A percentile compares a stretch with the other conserved stretches of the same genome.
Evolutionary conservation across 1,284 basidiomycete genomes (phyloP).

Genomic region (Austroboletus niveus): DNA sequence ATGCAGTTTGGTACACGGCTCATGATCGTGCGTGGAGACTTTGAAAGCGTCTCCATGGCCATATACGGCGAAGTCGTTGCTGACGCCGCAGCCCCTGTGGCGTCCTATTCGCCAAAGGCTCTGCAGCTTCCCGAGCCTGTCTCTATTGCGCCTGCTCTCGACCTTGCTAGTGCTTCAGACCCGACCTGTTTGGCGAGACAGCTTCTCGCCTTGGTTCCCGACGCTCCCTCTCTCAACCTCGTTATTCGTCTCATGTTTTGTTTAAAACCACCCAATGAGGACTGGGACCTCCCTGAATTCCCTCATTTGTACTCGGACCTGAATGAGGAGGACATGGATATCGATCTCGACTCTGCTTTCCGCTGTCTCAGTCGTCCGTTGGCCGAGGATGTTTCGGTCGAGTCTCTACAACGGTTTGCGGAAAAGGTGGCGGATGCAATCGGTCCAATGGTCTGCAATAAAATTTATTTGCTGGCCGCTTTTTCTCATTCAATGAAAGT

Average conservation of each 20-base stretch:
- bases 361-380: slow-evolving; percentile 53
- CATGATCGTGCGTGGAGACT: slow-evolving; percentile 73
- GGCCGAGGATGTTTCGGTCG: slow-evolving; percentile 49
- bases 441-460: slow-evolving; percentile 47
- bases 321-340: slow-evolving; percentile 43
- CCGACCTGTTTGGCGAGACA: slow-evolving; percentile 60
- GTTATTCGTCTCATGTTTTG: slow-evolving; percentile 71
- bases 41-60: slow-evolving; percentile 54
- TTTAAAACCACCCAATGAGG: slow-evolving; percentile 67
- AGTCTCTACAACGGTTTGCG: slow-evolving; percentile 50
- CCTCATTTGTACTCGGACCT: slow-evolving; percentile 64
- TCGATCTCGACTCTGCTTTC: slow-evolving; percentile 54
- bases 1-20: slow-evolving; percentile 69
- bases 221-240: slow-evolving; percentile 58
- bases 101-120: slow-evolving; percentile 16
- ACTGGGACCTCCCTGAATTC: slow-evolving; percentile 73
- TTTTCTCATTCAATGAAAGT: slow-evolving; percentile 12
- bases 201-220: slow-evolving; percentile 57
- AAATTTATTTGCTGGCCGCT: slow-evolving; percentile 2
- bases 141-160: slow-evolving; percentile 39
- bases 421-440: slow-evolving; percentile 50
- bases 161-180: slow-evolving; percentile 58
- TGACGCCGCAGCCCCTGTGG: slow-evolving; percentile 10
- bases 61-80: slow-evolving; percentile 28
- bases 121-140: slow-evolving; percentile 19